Base-by-base conservation (phyloP, 2,329 filamentous ascomycete genomes). In the Stenocarpella maydis region DNA sequence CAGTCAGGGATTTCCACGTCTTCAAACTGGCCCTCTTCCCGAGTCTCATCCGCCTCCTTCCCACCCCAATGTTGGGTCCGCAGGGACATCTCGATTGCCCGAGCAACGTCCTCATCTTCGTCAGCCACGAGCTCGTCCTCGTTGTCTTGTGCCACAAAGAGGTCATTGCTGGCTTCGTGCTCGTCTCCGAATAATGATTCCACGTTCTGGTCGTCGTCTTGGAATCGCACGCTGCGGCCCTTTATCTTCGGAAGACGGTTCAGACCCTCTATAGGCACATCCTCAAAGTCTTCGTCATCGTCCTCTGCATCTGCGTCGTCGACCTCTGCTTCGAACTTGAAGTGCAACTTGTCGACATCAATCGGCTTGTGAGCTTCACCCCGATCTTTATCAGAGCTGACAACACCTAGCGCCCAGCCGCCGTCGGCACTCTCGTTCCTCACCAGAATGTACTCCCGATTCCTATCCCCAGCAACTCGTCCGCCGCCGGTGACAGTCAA, bases 371-470 rank as follows among this genome's bases (percentile, higher is more conserved):
- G 91, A 34, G 89, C 88, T 72, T 93, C 87, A 3, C 93, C 94
- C 52, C 91, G 87, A 63, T 96, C 89, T 73, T 92, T 97, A 70
- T 93, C 91, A 71, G 90, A 93, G 71, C 91, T 94, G 26, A 99
- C 95, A 31, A 99, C 96, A 65, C 96, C 96, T 7, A 99, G 82
- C 0, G 95, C 95, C 94, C 95, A 99, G 6, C 96, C 96, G 54
- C 96, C 96, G 78, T 98, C 95, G 1, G 94, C 94, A 0, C 94
- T 93, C 53, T 97, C 94, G 75, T 98, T 98, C 81, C 96, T 97
- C 47, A 99, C 95, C 4, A 99, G 83, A 15, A 99, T 95, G 76
- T 99, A 99, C 79, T 99, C 96, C 75, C 93, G 91, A 17, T 94
- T 93, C 76, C 91, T 94, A 77, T 99, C 96, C 61, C 96, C 90